Percentiles rank a stretch among this genome's conserved stretches.
These are phyloP conservation scores for Wallemia mellicola DNA, from an alignment of 1,284 basidiomycete genomes.

Conservation along the genomic window DNA sequence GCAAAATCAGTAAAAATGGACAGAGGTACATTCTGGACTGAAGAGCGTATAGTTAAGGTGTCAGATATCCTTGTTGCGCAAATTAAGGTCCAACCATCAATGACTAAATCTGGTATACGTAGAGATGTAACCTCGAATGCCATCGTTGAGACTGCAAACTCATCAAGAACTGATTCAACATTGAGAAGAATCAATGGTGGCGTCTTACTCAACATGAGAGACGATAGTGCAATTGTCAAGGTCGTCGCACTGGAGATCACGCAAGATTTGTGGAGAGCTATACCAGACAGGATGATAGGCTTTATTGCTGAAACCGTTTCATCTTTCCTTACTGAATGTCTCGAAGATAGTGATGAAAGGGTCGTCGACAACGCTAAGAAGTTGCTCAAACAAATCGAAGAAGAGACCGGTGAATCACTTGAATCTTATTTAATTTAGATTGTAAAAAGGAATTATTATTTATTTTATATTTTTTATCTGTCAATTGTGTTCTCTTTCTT, in stretches of 20 bases:
- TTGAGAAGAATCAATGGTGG: background rate
- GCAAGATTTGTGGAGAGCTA: slow-evolving; percentile 36
- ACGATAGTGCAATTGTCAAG: slow-evolving; percentile 32
- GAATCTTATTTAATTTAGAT: slow-evolving; percentile 13
- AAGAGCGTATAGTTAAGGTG: slow-evolving; percentile 23
- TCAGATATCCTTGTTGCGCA: slow-evolving; percentile 14
- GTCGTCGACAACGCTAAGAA: slow-evolving; percentile 17
- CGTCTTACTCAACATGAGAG: background rate
- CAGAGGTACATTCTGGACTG: slow-evolving; percentile 25
- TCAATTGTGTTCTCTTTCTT: background rate
- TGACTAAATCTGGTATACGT: slow-evolving; percentile 26
- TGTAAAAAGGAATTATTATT: background rate
- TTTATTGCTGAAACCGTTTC: slow-evolving; percentile 22
- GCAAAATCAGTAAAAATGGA: slow-evolving; percentile 43
- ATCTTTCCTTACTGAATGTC: slow-evolving; percentile 20
- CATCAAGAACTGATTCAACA: slow-evolving; percentile 21
- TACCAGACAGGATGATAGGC: slow-evolving; percentile 27
- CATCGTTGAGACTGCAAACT: slow-evolving; percentile 51
- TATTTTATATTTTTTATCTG: background rate
- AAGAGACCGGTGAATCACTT: slow-evolving; percentile 15
- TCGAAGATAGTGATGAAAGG: slow-evolving; percentile 20
- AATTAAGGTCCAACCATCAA: slow-evolving; percentile 26
- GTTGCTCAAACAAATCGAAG: slow-evolving; percentile 18
- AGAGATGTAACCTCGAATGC: slow-evolving; percentile 54
- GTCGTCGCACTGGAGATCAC: slow-evolving; percentile 38